phyloP scores from a whole-genome alignment of 768 basidiomycete genomes.

The Boletus vermiculosoides region DNA sequence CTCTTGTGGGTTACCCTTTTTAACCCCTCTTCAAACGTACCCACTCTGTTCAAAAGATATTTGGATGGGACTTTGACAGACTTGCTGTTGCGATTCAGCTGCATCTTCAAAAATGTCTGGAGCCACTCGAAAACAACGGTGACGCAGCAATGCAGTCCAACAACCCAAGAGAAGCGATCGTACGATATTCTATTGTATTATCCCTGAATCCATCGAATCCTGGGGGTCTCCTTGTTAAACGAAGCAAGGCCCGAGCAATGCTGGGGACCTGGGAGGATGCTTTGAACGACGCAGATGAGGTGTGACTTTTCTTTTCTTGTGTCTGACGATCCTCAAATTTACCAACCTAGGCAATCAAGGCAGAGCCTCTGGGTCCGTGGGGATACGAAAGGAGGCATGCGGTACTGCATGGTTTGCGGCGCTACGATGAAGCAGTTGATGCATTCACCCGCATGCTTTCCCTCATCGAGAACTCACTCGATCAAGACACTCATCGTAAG shows the following conservation, averaged over 20 bases:
- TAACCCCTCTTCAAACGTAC: not conserved
- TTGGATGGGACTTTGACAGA: too few species aligned
- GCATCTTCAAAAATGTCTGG: too few species aligned
- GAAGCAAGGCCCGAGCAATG: slow-evolving; percentile 1
- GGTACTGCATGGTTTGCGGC: slow-evolving; percentile 1
- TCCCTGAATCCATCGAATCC: not conserved
- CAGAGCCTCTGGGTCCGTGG: not conserved
- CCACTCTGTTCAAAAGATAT: not conserved
- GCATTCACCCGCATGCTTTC: not conserved
- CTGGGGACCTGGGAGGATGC: slow-evolving; percentile 6
- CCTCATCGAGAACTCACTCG: not conserved
- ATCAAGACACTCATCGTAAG: not conserved
- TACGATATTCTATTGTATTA: slow-evolving; percentile 4
- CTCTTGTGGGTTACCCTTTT: slow-evolving; percentile 1
- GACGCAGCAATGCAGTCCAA: too few species aligned
- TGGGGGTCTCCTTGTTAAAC: slow-evolving; percentile 2
- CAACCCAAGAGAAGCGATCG: too few species aligned
- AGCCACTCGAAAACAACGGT: too few species aligned
- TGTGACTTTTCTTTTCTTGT: not conserved
- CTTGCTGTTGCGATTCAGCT: too few species aligned
- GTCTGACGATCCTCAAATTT: not conserved
- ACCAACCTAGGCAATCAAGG: not conserved
- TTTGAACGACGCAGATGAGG: slow-evolving; percentile 13
- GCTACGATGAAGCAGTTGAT: not conserved
- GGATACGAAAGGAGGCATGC: slow-evolving; percentile 5